Evolutionary conservation across 1,284 basidiomycete genomes (phyloP).

Genomic region (Ustilago sp.): DNA sequence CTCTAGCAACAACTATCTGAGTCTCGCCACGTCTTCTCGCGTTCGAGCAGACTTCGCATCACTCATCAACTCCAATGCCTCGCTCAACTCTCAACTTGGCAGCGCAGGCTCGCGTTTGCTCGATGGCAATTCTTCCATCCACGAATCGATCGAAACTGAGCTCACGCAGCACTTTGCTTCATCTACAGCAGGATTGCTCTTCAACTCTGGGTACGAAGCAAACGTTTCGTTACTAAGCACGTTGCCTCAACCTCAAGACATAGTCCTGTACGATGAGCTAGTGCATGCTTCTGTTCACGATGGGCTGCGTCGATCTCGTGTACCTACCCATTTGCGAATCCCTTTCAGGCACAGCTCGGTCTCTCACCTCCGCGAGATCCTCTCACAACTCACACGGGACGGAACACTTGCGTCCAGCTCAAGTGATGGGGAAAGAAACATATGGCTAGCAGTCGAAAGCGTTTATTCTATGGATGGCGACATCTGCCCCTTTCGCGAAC

Average conservation of each 20-base stretch:
- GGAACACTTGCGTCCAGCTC: conserved; percentile 12
- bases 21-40: conserved; percentile 76
- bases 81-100: conserved; percentile 71
- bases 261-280: conserved; percentile 85
- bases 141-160: conserved; percentile 55
- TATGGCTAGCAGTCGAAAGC: conserved; percentile 81
- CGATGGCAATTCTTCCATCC: conserved; percentile 75
- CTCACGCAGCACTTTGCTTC: conserved; percentile 56
- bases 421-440: conserved; percentile 31
- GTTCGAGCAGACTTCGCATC: conserved; percentile 70
- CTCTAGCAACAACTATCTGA: conserved; percentile 93
- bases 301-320: conserved; percentile 82
- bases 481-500: conserved; percentile 79
- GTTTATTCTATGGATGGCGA: conserved; percentile 97
- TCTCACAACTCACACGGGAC: conserved; percentile 8
- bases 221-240: conserved; percentile 89
- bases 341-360: conserved; percentile 43
- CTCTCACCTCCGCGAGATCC: conserved; percentile 23
- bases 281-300: conserved; percentile 94
- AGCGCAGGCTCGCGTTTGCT: conserved; percentile 90
- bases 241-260: conserved; percentile 83
- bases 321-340: conserved; percentile 18
- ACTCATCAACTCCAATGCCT: conserved; percentile 16
- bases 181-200: conserved; percentile 77
- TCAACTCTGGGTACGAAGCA: conserved; percentile 95